Evolutionary conservation across 2,329 filamentous ascomycete genomes (phyloP), one percentile per base, ranked within the genome.

Genomic region (Pleurostoma richardsiae): DNA sequence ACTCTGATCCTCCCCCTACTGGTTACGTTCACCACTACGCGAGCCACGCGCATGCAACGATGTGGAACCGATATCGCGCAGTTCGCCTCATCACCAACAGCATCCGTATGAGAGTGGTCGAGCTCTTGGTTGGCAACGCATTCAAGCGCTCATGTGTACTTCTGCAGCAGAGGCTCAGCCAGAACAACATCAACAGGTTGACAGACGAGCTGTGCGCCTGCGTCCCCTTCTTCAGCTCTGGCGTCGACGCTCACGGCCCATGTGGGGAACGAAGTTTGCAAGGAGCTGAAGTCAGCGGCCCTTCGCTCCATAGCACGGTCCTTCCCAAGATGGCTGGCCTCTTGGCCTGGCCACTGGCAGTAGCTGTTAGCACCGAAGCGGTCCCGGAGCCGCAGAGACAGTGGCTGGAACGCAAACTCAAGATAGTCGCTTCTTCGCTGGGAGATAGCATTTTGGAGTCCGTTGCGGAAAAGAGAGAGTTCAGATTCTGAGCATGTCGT

Each of bases 61-160:
- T 57, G 8, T 58, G 54, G 56, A 48, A 53, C 29, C 49, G 55
- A 29, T 54, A 58, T 36, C 56, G 54, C 26, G 52, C 51, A 30
- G 44, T 49, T 27, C 52, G 53, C 5, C 44, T 59, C 4, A 52
- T 57, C 28, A 42, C 53, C 6, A 55, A 53, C 38, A 54, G 51
- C 41, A 54, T 58, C 29, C 46, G 45, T 36, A 36, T 36, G 33
- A 8, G 33, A 8, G 33, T n/a, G 8, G 8, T 36, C 33, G 8
- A 8, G 33, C 33, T 36, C 33, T n/a, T 36, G 33, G 8, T 36
- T 8, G 33, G n/a, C 8, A 8, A n/a, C 33, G 8, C 33, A n/a
- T 8, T n/a, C 8, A 8, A 36, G n/a, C n/a, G 33, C 33, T 36
- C 33, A 8, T 8, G 8, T 8, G n/a, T 36, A 8, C 8, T 36